These are phyloP conservation scores for Fusarium lateritium DNA, from an alignment of 2,329 filamentous ascomycete genomes.

Conservation along the genomic window DNA sequence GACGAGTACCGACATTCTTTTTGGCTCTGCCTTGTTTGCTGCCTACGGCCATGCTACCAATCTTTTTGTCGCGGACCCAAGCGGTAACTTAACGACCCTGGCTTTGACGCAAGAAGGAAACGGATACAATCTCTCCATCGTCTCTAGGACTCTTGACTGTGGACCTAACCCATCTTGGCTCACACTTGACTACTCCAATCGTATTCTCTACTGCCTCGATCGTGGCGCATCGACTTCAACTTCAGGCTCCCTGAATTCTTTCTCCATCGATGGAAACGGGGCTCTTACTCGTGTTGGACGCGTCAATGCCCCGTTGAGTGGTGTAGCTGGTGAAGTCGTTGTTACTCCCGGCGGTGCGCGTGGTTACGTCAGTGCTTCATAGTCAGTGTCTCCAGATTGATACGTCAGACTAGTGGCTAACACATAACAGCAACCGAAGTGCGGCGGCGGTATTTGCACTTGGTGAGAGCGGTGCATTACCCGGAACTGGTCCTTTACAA, in stretches of 20 bases:
- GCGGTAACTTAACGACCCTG: constrained; percentile 42
- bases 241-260: constrained; percentile 44
- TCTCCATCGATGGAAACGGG: constrained; percentile 27
- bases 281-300: constrained; percentile 28
- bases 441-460: constrained; percentile 31
- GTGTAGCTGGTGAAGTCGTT: constrained; percentile 41
- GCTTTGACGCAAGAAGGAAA: constrained; percentile 8
- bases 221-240: constrained; percentile 21
- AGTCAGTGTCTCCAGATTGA: constrained; percentile 28
- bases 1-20: too few species aligned
- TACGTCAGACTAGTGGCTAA: neutral
- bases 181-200: constrained; percentile 29
- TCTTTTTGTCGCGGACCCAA: constrained; percentile 43
- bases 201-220: constrained; percentile 44
- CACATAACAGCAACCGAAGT: constrained; percentile 26
- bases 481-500: constrained; percentile 38
- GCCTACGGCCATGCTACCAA: constrained; percentile 26
- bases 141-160: constrained; percentile 31
- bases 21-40: too few species aligned
- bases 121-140: constrained; percentile 19
- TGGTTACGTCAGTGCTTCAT: constrained; percentile 43
- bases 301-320: constrained; percentile 26
- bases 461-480: constrained; percentile 31
- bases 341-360: constrained; percentile 1
- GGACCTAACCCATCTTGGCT: constrained; percentile 40